phyloP scores from a whole-genome alignment of 2,329 filamentous ascomycete species.

The Cercospora brassicicola region DNA sequence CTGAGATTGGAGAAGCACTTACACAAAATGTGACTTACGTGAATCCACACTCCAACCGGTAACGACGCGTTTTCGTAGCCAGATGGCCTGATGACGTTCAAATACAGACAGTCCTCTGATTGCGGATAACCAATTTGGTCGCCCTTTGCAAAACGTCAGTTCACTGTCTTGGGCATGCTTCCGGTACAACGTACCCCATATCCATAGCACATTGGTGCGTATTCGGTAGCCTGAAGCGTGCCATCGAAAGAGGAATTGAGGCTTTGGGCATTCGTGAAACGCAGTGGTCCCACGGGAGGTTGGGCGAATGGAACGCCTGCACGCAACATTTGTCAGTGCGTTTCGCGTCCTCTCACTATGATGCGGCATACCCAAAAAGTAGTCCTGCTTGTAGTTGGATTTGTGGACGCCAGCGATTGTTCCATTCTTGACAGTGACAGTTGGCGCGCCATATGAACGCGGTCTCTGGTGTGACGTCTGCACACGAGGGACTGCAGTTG shows the following conservation, averaged over 20 bases:
- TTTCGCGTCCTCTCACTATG: background rate
- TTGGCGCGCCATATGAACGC: slow-evolving; percentile 29
- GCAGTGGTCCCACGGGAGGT: slow-evolving; percentile 37
- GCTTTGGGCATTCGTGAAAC: slow-evolving; percentile 39
- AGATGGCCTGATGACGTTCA: slow-evolving; percentile 61
- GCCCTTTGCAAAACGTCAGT: slow-evolving; percentile 15
- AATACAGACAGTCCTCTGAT: slow-evolving; percentile 61
- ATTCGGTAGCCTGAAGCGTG: slow-evolving; percentile 43
- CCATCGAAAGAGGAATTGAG: slow-evolving; percentile 44
- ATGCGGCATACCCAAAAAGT: slow-evolving; percentile 41
- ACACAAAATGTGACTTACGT: background rate
- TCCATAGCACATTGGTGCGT: slow-evolving; percentile 47
- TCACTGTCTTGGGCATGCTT: background rate
- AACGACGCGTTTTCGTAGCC: slow-evolving; percentile 48
- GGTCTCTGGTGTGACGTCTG: slow-evolving; percentile 5
- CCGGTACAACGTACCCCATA: slow-evolving; percentile 35
- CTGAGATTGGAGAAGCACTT: background rate
- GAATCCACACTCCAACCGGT: slow-evolving; percentile 61
- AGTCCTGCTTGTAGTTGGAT: slow-evolving; percentile 47
- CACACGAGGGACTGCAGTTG: slow-evolving; percentile 9
- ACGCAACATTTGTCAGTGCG: background rate
- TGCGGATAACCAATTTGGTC: slow-evolving; percentile 40
- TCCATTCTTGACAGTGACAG: slow-evolving; percentile 47
- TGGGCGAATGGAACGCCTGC: slow-evolving; percentile 44
- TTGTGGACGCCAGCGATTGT: slow-evolving; percentile 44